These are phyloP conservation scores for Berkeleyomyces basicola DNA, from an alignment of 2,329 filamentous ascomycete species.

Conservation along the genomic window DNA sequence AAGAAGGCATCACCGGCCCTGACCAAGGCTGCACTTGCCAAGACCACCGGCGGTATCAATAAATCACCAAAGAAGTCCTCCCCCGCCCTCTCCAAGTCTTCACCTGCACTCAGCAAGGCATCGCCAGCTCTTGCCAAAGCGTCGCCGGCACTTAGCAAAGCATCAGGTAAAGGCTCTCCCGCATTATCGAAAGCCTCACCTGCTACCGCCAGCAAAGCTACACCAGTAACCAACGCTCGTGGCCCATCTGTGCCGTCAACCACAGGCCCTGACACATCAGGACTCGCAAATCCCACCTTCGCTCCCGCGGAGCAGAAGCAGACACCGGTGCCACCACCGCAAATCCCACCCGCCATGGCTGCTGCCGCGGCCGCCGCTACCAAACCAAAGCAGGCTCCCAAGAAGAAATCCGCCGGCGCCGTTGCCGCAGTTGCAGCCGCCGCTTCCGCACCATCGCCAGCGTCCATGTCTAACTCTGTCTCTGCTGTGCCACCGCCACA, in stretches of 20 bases:
- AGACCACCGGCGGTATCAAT: slow-evolving; percentile 3
- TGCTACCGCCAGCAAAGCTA: slow-evolving; percentile 6
- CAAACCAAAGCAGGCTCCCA: slow-evolving; percentile 13
- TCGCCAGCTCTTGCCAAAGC: slow-evolving; percentile 7
- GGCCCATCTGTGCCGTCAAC: slow-evolving; percentile 5
- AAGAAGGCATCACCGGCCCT: slow-evolving; percentile 12
- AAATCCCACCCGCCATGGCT: slow-evolving; percentile 4
- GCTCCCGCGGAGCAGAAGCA: slow-evolving; percentile 10
- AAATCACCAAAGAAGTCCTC: slow-evolving; percentile 12
- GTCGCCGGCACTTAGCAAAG: slow-evolving; percentile 6
- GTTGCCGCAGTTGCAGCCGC: slow-evolving; percentile 14
- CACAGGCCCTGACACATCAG: slow-evolving; percentile 1
- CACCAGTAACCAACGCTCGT: background rate
- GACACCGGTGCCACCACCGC: slow-evolving; percentile 14
- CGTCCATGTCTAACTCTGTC: background rate
- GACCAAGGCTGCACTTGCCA: slow-evolving; percentile 8
- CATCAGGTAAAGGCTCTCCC: slow-evolving; percentile 5
- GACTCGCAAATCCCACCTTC: slow-evolving; percentile 6
- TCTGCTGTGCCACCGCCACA: slow-evolving; percentile 4
- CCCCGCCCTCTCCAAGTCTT: slow-evolving; percentile 2
- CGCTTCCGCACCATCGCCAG: background rate
- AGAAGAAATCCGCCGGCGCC: slow-evolving; percentile 20
- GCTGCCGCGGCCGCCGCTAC: background rate
- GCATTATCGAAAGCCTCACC: slow-evolving; percentile 9
- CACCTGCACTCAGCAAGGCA: slow-evolving; percentile 2